Percentiles rank a stretch among this genome's conserved stretches.
These are phyloP conservation scores for Pichia sp. DNA, from an alignment of 1,139 yeast genomes.

Conservation along the genomic window DNA sequence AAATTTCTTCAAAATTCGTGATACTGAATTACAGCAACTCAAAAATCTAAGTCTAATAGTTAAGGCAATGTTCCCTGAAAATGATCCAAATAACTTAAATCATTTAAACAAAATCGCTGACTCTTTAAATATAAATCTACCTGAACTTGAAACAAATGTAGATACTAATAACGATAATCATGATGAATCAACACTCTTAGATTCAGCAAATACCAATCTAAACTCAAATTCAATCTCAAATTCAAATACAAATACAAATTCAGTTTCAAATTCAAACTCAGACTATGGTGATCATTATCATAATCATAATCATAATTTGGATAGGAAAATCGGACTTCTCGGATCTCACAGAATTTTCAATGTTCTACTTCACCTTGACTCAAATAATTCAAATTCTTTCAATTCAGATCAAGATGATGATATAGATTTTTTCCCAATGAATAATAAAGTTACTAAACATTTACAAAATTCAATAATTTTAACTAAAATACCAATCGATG, in stretches of 20 bases:
- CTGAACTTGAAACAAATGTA: constrained; percentile 11
- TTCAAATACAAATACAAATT: neutral
- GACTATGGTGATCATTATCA: constrained; percentile 25
- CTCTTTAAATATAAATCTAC: constrained; percentile 28
- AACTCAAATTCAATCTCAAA: neutral
- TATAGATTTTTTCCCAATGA: neutral
- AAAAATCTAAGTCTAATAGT: constrained; percentile 30
- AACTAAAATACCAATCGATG: constrained; percentile 21
- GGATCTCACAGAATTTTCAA: constrained; percentile 31
- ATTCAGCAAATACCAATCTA: neutral
- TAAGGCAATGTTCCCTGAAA: constrained; percentile 31
- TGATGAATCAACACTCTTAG: constrained; percentile 10
- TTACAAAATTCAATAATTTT: constrained; percentile 26
- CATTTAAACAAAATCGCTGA: constrained; percentile 29
- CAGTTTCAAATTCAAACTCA: constrained; percentile 12
- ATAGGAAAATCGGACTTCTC: constrained; percentile 8
- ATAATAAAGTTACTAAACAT: neutral
- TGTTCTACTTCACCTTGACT: constrained; percentile 27
- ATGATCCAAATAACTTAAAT: constrained; percentile 31
- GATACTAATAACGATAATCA: constrained; percentile 19
- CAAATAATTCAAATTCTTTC: neutral
- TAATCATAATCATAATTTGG: no score
- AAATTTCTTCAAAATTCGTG: constrained; percentile 24
- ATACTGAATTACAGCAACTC: constrained; percentile 28
- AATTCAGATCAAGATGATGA: neutral